Conservation (phyloP, 305 asterid species). For the Nicotiana rustica region DNA sequence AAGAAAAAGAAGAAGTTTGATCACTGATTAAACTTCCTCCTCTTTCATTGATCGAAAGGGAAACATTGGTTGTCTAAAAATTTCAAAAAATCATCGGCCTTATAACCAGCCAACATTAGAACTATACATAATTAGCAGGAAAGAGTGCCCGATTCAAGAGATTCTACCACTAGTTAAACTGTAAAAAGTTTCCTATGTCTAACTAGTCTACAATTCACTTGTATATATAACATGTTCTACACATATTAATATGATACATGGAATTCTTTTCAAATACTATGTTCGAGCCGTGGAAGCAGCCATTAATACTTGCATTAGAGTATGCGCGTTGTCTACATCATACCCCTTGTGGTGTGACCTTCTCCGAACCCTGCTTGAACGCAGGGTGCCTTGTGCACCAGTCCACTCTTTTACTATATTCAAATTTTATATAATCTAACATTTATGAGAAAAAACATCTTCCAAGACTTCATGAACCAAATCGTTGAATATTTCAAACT, state of each 20-base stretch:
- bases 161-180: neutral
- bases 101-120: neutral
- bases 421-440: neutral
- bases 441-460: conserved; percentile 38
- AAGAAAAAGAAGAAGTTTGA: neutral
- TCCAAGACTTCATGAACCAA: conserved; percentile 54
- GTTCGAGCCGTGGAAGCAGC: neutral
- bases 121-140: neutral
- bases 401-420: too few species aligned
- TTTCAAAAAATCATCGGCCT: neutral
- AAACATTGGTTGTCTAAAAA: conserved; percentile 7
- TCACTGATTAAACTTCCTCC: neutral
- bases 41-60: conserved; percentile 15
- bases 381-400: too few species aligned
- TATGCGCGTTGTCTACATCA: too few species aligned
- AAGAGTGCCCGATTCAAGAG: neutral
- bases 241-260: conserved; percentile 12
- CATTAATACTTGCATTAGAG: too few species aligned
- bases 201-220: neutral
- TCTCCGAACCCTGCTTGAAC: too few species aligned
- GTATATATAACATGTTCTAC: conserved; percentile 14
- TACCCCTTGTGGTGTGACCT: too few species aligned
- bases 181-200: neutral
- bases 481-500: conserved; percentile 48
- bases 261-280: neutral